Evolutionary conservation across 805 yeast genomes (phyloP), one percentile per base, ranked within the genome.

Genomic region (Candida andamanensis): DNA sequence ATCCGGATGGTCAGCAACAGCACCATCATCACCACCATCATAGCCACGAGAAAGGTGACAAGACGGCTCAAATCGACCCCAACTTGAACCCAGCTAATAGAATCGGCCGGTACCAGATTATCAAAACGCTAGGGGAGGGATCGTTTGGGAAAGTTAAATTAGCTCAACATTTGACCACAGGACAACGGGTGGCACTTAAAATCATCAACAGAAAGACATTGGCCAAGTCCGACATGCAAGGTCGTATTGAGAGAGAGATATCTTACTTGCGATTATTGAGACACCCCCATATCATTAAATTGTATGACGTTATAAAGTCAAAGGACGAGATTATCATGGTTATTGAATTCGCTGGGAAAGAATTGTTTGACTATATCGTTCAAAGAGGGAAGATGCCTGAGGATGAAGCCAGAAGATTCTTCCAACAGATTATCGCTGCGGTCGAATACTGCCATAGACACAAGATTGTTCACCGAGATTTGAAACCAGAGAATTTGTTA

Each of bases 291-390:
- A 90, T 90, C 58, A 90, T 90, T 63, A 90, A 90, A 59, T 68
- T 90, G 30, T 89, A 87, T 60, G 97, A 90, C 56, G 97, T 90
- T 26, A 89, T 90, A 55, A 89, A 89, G 58, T 83, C 95, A 26
- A 85, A 85, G 48, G 96, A 90, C 47, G 97, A 90, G 52, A 90
- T 90, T 46, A 84, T 90, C 49, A 90, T 90, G 96, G 97, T 90
- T 17, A 86, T 90, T 50, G 97, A 90, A 60, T 90, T 75, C 53
- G 97, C 97, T 1, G 95, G 95, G n/a, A 85, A 85, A 46, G 97
- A 89, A 60, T 72, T 90, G 49, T 90, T 90, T 51, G 97, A 90
- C 50, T 89, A 90, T 54, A 90, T 89, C 56, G 95, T 89, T 11
- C 96, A 89, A 53, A 74, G 86, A 50, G 97, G 95, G 22, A 79